Conservation (phyloP, 139 green algal species). For the Prasinococcaceae sp. region DNA sequence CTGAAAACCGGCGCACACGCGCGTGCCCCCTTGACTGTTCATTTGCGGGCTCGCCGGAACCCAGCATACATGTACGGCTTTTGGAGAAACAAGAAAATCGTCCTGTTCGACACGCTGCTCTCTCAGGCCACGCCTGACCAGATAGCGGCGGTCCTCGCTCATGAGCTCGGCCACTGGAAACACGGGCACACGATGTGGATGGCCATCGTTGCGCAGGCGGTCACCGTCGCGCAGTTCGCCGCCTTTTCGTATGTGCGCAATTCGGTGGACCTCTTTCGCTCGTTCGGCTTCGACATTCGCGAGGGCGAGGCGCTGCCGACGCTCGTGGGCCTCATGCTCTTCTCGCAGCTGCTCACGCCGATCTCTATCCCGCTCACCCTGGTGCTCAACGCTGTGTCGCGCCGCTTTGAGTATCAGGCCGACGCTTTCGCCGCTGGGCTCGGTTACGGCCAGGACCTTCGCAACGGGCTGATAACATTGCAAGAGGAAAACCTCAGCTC, state of each 20-base stretch:
- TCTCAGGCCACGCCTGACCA: constrained; percentile 42
- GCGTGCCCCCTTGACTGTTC: too few species aligned
- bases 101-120: constrained; percentile 76
- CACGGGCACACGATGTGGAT: constrained; percentile 49
- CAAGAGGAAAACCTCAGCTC: constrained; percentile 22
- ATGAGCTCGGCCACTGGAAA: constrained; percentile 82
- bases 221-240: not conserved
- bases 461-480: constrained; percentile 38
- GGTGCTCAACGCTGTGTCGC: not conserved
- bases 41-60: too few species aligned
- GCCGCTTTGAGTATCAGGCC: constrained; percentile 39
- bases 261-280: not conserved
- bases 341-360: too few species aligned
- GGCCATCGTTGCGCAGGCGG: not conserved
- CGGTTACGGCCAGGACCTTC: constrained; percentile 34
- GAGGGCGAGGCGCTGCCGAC: too few species aligned
- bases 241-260: not conserved
- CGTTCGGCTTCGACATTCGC: constrained; percentile 27
- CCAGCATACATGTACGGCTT: constrained; percentile 90
- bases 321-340: too few species aligned
- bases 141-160: constrained; percentile 73
- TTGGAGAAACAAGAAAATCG: constrained; percentile 84
- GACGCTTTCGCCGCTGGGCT: constrained; percentile 57
- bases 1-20: too few species aligned
- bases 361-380: not conserved